Evolutionary conservation across 352 stramenopile genomes (phyloP).

Genomic region (Globisporangium spiculum): DNA sequence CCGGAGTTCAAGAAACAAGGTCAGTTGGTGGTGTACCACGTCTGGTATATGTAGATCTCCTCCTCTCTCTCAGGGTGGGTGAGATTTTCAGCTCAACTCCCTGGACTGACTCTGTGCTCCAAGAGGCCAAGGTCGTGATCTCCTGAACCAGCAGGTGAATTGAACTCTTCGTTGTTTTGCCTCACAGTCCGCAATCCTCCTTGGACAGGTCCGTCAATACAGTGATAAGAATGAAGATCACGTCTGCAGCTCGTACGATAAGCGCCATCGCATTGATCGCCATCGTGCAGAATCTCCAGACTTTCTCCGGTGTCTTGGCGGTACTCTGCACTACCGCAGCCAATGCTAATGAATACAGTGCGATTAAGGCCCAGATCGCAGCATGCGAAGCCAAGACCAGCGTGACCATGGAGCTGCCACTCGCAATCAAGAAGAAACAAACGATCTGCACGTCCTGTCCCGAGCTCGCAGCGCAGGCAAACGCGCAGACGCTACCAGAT

Average conservation of each 20-base stretch:
- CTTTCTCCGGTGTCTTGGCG: background rate
- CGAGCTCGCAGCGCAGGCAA: background rate
- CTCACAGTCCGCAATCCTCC: background rate
- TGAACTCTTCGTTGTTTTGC: background rate
- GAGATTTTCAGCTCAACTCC: background rate
- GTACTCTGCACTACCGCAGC: background rate
- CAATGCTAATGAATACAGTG: background rate
- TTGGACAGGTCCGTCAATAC: background rate
- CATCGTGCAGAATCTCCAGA: background rate
- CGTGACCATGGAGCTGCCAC: background rate
- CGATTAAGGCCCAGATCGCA: background rate
- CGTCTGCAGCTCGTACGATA: background rate
- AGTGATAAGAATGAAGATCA: background rate
- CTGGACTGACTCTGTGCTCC: background rate
- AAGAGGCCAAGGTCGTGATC: background rate
- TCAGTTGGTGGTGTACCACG: background rate
- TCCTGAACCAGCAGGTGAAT: background rate
- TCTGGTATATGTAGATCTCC: background rate
- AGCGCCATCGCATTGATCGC: background rate
- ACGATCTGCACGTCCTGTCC: background rate
- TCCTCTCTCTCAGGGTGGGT: background rate
- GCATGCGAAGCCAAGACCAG: background rate
- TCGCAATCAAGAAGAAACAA: background rate
- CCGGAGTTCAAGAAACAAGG: background rate
- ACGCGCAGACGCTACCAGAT: background rate